Base-by-base conservation (phyloP, 31 red algal species). In the Odonthalia washingtoniensis region DNA sequence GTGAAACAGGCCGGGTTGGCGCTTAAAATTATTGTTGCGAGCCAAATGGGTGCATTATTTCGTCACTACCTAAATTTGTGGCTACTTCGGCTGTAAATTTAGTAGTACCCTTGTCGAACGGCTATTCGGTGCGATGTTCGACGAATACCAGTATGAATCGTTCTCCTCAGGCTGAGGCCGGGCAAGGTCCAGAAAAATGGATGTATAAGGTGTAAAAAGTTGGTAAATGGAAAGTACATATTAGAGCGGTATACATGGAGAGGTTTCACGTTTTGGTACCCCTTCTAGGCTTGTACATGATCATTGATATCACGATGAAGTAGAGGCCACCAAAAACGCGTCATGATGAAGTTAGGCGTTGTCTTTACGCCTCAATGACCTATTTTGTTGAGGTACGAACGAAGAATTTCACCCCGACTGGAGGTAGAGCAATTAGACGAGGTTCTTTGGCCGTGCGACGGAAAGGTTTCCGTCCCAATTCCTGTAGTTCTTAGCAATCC, bases 1-100 rank as follows among this genome's bases (percentile, higher is more conserved):
- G 76, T 80, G 46, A 80, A 80, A 60, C 76, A 80, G 30, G 40
- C 34, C 24, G 60, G 4, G 28, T 80, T 80, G 0, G 27, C 42
- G 0, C 41, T 57, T 9, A 80, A 38, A 18, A 61, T 30, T 21
- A 28, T 31, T 9, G 12, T 4, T 26, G 46, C 41, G 3, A 35
- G 43, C 76, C 76, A 46, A 80, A 80, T 28, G 41, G 0, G 0
- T 18, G 5, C 14, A 80, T 57, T 3, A 80, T 57, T 3, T 61
- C 42, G 46, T 80, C 0, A 31, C 45, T 26, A 36, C 9, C 24
- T 33, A 80, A 80, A 57, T 28, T 17, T 38, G 0, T 60, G 26
- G 0, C 40, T 28, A 28, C 40, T 0, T 0, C 46, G 6, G 76
- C 40, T 57, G 76, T 28, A 24, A 6, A 61, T 38, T 46, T 80